Conservation (phyloP, 2,329 filamentous ascomycete species). For the Fusarium circinatum region DNA sequence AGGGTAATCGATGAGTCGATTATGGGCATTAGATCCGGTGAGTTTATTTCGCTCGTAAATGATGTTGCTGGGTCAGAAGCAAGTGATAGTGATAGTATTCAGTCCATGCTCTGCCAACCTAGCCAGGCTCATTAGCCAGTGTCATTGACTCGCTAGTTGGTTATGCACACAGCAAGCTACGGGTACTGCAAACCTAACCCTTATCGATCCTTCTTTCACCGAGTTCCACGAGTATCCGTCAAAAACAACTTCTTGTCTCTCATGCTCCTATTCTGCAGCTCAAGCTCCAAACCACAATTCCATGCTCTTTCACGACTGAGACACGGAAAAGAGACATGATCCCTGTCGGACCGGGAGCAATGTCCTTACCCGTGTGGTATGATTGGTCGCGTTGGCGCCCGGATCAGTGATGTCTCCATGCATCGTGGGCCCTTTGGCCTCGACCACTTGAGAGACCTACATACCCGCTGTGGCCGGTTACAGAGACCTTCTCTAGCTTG, state of each 20-base stretch:
- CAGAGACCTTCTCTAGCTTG: constrained; percentile 27
- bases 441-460: constrained; percentile 44
- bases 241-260: constrained; percentile 2
- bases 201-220: not conserved
- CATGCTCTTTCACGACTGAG: constrained; percentile 20
- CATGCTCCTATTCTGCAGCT: not conserved
- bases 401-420: constrained; percentile 42
- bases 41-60: not conserved
- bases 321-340: constrained; percentile 31
- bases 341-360: constrained; percentile 30
- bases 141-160: not conserved
- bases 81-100: not conserved
- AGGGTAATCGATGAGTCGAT: not conserved
- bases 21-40: not conserved
- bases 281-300: constrained; percentile 12
- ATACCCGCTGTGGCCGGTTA: constrained; percentile 42
- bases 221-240: not conserved
- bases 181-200: not conserved
- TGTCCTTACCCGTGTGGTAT: constrained; percentile 30
- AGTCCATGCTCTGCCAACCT: constrained; percentile 1
- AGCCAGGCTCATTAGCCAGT: not conserved
- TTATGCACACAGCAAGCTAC: not conserved
- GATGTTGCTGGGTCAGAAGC: not conserved
- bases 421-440: constrained; percentile 36
- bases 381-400: constrained; percentile 52